Conservation (phyloP, 2,329 filamentous ascomycete species). For the Verticillium dahliae region DNA sequence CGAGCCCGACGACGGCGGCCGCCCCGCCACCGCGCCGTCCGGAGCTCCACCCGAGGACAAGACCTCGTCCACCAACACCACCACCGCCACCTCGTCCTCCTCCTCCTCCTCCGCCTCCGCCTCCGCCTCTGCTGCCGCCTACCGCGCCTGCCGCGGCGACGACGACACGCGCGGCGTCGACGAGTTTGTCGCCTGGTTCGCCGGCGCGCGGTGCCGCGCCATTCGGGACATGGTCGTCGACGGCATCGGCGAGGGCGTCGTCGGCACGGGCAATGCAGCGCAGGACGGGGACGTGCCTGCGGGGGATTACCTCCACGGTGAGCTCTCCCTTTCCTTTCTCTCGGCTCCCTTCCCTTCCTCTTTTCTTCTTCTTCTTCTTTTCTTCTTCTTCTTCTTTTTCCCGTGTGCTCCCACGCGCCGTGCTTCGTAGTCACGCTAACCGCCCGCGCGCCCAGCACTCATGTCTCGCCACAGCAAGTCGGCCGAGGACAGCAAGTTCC, state of each 20-base stretch:
- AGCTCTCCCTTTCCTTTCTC: constrained; percentile 1
- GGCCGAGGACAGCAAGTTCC: constrained; percentile 78
- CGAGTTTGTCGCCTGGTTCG: constrained; percentile 74
- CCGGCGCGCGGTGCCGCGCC: constrained; percentile 66
- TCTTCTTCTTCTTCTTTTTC: no score
- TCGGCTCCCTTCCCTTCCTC: constrained; percentile 3
- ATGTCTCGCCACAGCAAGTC: constrained; percentile 92
- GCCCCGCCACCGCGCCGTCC: neutral
- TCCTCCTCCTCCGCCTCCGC: neutral
- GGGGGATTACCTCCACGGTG: constrained; percentile 66
- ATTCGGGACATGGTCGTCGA: constrained; percentile 52
- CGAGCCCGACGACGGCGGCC: constrained; percentile 55
- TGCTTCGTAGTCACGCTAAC: neutral
- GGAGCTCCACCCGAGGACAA: neutral
- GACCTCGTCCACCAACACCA: no score
- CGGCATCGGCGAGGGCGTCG: constrained; percentile 3
- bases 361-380: neutral
- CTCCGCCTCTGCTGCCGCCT: neutral
- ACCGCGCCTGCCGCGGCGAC: neutral
- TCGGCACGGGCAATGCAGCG: constrained; percentile 49
- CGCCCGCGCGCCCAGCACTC: constrained; percentile 44
- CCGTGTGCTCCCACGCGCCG: no score
- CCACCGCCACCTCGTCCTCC: no score
- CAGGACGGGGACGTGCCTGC: constrained; percentile 59
- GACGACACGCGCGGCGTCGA: constrained; percentile 68